Base-by-base conservation (phyloP, 441 rosid species). In the Dalechampia spathulata region DNA sequence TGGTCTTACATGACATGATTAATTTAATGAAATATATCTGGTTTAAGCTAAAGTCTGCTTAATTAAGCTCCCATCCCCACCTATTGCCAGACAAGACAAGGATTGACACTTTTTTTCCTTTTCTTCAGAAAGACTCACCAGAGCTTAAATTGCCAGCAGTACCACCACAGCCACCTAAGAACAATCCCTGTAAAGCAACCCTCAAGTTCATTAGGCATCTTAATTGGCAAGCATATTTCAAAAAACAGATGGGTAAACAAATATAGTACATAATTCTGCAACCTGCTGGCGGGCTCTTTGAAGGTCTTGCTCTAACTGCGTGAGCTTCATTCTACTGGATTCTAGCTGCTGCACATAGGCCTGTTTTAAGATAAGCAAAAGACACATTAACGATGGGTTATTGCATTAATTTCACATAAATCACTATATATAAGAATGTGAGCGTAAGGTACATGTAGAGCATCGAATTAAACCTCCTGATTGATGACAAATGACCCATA, bases 271-370 rank as follows among this genome's bases (percentile, higher is more conserved):
- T 41, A 28, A 61, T 26, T 38, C 25, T 13, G 43, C 49, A 54
- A 87, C 99, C 77, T 90, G 99, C 66, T 83, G 64, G 70, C 95
- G 76, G 20, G 99, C 97, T 57, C 97, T 77, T 71, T 90, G 99
- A 39, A 93, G 83, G 48, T 93, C 99, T 63, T 85, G 97, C 74
- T 93, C 99, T 39, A 93, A 73, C 70, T 93, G 96, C 55, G 83
- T 73, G 46, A 93, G 93, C 69, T 81, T 93, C 22, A 93, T 83
- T 78, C 97, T 82, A 65, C 97, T 90, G 43, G 97, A 68, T 70
- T 93, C 99, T 21, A 93, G 87, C 75, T 93, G 97, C 72, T 93
- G 99, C 56, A 93, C 94, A 65, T 93, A 93, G 52, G 97, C 96
- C 98, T 92, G 85, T 23, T 45, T 55, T 37, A 7, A 40, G 15